Percentiles rank a stretch among this genome's conserved stretches.
phyloP scores from a whole-genome alignment of 1,284 basidiomycete genomes.

The Tetrapyrgos nigripes region DNA sequence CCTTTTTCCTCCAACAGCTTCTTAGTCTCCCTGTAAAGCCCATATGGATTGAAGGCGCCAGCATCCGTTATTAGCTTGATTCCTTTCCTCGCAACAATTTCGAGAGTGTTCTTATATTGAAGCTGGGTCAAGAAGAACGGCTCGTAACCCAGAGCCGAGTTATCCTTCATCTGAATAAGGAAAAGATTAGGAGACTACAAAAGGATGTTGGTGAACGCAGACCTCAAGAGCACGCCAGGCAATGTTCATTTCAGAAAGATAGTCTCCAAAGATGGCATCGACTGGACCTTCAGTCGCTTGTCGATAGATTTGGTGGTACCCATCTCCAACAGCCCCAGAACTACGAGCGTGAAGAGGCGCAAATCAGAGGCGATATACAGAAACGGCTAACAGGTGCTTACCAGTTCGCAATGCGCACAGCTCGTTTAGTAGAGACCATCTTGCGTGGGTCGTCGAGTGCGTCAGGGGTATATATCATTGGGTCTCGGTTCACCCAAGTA shows the following conservation, averaged over 20 bases:
- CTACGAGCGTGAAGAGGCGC: neutral
- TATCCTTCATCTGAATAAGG: slow-evolving; percentile 8
- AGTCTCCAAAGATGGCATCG: slow-evolving; percentile 29
- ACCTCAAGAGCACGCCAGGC: slow-evolving; percentile 16
- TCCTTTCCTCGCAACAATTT: slow-evolving; percentile 21
- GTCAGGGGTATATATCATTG: no score
- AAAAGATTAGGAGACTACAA: neutral
- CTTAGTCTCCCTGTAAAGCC: slow-evolving; percentile 19
- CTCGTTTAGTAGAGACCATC: neutral
- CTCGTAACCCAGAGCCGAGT: slow-evolving; percentile 22
- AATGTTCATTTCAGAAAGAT: slow-evolving; percentile 28
- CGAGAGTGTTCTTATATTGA: slow-evolving; percentile 18
- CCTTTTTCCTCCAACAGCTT: slow-evolving; percentile 19
- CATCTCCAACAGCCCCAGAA: slow-evolving; percentile 19
- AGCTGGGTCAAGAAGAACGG: slow-evolving; percentile 18
- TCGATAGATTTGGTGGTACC: slow-evolving; percentile 12
- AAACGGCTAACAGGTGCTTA: neutral
- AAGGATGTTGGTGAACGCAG: neutral
- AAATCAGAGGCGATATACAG: no score
- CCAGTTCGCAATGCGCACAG: neutral
- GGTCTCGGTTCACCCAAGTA: no score
- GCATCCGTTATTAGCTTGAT: slow-evolving; percentile 28
- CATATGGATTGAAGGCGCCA: slow-evolving; percentile 24
- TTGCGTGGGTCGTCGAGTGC: neutral
- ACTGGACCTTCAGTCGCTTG: slow-evolving; percentile 23